Conservation (phyloP, 1,284 basidiomycete species). For the Gastroboletus turbinatus region DNA sequence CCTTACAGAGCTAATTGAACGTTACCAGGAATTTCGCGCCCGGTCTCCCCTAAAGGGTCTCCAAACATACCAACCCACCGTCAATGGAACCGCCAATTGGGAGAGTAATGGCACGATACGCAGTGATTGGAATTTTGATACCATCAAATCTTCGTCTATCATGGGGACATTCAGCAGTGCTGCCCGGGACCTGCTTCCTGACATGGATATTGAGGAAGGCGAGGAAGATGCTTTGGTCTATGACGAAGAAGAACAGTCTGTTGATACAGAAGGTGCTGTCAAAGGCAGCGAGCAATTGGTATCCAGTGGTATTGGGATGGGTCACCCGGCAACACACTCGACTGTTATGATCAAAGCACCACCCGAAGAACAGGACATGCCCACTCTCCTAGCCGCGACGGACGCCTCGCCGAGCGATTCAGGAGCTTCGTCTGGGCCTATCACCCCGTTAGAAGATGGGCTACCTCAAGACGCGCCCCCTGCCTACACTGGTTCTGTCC, state of each 20-base stretch:
- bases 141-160: slow-evolving; percentile 69
- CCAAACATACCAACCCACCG: slow-evolving; percentile 53
- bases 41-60: slow-evolving; percentile 56
- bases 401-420: slow-evolving; percentile 39
- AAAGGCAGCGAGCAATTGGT: slow-evolving; percentile 59
- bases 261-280: slow-evolving; percentile 58
- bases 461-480: slow-evolving; percentile 55
- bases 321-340: slow-evolving; percentile 58
- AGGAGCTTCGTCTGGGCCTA: slow-evolving; percentile 33
- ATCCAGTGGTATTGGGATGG: slow-evolving; percentile 47
- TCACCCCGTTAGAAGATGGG: slow-evolving; percentile 34
- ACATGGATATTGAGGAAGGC: slow-evolving; percentile 52
- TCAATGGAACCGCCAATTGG: slow-evolving; percentile 59
- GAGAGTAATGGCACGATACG: slow-evolving; percentile 70
- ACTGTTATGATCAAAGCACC: slow-evolving; percentile 63
- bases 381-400: slow-evolving; percentile 38
- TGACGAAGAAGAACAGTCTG: slow-evolving; percentile 53
- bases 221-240: slow-evolving; percentile 42
- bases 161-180: slow-evolving; percentile 74
- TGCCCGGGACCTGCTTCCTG: slow-evolving; percentile 62
- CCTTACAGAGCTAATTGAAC: slow-evolving; percentile 85
- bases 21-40: slow-evolving; percentile 69
- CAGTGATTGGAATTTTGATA: slow-evolving; percentile 97
- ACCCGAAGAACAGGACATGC: slow-evolving; percentile 42
- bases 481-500: slow-evolving; percentile 58